Conservation (phyloP, 2,329 filamentous ascomycete species). For the Cladosporium colombiae region DNA sequence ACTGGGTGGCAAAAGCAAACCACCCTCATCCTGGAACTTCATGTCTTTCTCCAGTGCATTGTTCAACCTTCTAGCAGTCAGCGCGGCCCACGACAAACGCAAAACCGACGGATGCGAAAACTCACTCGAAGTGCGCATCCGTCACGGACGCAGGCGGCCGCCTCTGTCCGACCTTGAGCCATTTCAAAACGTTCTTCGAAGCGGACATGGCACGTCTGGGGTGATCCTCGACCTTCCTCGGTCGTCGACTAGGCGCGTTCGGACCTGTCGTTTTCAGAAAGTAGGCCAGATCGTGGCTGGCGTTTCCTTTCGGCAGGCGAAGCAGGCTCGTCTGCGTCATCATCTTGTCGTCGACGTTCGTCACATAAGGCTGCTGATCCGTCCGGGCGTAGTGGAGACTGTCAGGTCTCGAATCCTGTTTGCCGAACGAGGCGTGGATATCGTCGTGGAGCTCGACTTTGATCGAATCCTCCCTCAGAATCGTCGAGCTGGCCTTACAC, state of each 20-base stretch:
- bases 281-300: conserved; percentile 39
- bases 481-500: conserved; percentile 30
- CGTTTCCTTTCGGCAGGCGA: conserved; percentile 31
- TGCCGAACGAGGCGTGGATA: conserved; percentile 9
- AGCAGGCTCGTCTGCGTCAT: conserved; percentile 36
- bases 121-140: conserved; percentile 15
- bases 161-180: conserved; percentile 30
- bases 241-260: conserved; percentile 31
- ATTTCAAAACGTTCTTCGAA: conserved; percentile 36
- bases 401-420: conserved; percentile 18
- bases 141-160: conserved; percentile 16
- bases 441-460: conserved; percentile 26
- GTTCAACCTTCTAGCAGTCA: conserved; percentile 11
- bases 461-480: conserved; percentile 33
- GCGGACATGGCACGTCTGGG: conserved; percentile 30
- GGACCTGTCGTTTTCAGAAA: conserved; percentile 44
- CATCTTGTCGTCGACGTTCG: conserved; percentile 30
- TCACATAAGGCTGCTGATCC: conserved; percentile 32
- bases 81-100: background rate
- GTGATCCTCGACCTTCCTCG: conserved; percentile 31
- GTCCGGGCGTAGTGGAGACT: conserved; percentile 32
- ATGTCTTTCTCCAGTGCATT: conserved; percentile 4
- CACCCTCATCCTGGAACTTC: conserved; percentile 31
- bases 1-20: conserved; percentile 31
- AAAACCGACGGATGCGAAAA: background rate